Evolutionary conservation across 129 eudicot species (phyloP).

Genomic region (Smallanthus sonchifolius): DNA sequence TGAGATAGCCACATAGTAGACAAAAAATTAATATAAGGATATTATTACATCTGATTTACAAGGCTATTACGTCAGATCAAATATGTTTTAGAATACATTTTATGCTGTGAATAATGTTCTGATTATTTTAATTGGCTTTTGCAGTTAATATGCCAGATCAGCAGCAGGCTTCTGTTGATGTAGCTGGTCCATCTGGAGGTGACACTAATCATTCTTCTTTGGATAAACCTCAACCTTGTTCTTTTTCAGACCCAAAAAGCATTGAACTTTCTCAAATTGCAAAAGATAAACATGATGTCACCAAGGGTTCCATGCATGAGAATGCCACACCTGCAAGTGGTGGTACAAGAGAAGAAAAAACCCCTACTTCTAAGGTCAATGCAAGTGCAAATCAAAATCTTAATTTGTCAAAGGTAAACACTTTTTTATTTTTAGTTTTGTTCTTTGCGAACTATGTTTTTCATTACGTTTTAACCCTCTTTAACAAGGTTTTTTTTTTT

Average conservation of each 20-base stretch:
- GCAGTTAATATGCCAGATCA: slow-evolving; percentile 32
- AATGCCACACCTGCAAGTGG: slow-evolving; percentile 18
- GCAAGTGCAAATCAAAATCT: slow-evolving; percentile 38
- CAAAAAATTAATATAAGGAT: background rate
- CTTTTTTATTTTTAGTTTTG: background rate
- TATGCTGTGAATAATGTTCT: slow-evolving; percentile 10
- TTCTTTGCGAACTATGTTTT: slow-evolving; percentile 2
- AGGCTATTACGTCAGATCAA: slow-evolving; percentile 8
- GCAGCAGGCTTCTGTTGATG: slow-evolving; percentile 26
- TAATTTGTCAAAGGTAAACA: slow-evolving; percentile 28
- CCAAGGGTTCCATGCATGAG: slow-evolving; percentile 22
- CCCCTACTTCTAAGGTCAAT: slow-evolving; percentile 54
- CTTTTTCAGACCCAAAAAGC: slow-evolving; percentile 29
- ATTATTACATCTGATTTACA: slow-evolving; percentile 9
- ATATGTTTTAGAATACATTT: slow-evolving; percentile 6
- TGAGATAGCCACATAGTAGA: background rate
- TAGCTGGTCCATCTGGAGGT: slow-evolving; percentile 16
- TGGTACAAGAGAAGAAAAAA: slow-evolving; percentile 40
- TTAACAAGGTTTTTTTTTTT: slow-evolving; percentile 3
- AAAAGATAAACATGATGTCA: slow-evolving; percentile 20
- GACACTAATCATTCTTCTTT: slow-evolving; percentile 3
- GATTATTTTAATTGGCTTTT: slow-evolving; percentile 23
- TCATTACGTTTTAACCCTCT: background rate
- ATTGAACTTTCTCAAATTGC: slow-evolving; percentile 33
- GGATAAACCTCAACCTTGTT: slow-evolving; percentile 31